Conservation (phyloP, 2,329 filamentous ascomycete genomes). For the Fusarium pseudograminearum region DNA sequence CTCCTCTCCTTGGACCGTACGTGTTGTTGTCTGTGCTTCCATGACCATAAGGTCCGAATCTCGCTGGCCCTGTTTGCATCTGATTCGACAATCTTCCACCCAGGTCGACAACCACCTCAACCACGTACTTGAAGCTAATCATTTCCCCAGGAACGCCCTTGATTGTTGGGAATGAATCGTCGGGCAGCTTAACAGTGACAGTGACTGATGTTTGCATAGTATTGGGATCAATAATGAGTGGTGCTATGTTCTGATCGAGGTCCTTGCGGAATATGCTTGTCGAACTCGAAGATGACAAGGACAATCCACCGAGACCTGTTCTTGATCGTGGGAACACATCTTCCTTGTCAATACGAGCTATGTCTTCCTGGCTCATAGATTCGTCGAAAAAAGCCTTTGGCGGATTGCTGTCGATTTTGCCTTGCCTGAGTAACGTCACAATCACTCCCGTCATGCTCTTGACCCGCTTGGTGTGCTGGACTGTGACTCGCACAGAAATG, state of each 20-base stretch:
- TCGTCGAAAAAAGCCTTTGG: slow-evolving; percentile 62
- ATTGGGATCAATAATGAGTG: slow-evolving; percentile 85
- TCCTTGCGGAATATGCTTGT: slow-evolving; percentile 97
- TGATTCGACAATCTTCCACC: slow-evolving; percentile 87
- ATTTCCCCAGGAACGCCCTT: slow-evolving; percentile 89
- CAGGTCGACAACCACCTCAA: slow-evolving; percentile 92
- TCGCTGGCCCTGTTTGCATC: slow-evolving; percentile 69
- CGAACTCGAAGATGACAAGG: slow-evolving; percentile 85
- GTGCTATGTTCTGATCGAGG: slow-evolving; percentile 86
- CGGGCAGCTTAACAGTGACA: slow-evolving; percentile 85
- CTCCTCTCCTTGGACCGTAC: slow-evolving; percentile 53
- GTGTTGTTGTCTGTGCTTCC: slow-evolving; percentile 47
- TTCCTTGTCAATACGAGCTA: slow-evolving; percentile 78
- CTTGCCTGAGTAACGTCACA: slow-evolving; percentile 90
- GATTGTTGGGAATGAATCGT: slow-evolving; percentile 93
- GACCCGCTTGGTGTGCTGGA: slow-evolving; percentile 89
- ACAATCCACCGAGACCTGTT: slow-evolving; percentile 87
- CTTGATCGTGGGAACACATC: slow-evolving; percentile 89
- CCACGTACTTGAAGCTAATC: slow-evolving; percentile 94
- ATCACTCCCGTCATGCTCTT: slow-evolving; percentile 94
- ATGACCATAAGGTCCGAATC: slow-evolving; percentile 53
- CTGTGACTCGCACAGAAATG: slow-evolving; percentile 80
- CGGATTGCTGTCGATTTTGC: slow-evolving; percentile 84
- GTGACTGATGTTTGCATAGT: slow-evolving; percentile 84
- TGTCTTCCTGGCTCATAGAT: slow-evolving; percentile 70